A percentile compares a stretch with the other conserved stretches of the same genome.
phyloP scores from a whole-genome alignment of 73 alveolate species.

The Uronychia setigera region DNA sequence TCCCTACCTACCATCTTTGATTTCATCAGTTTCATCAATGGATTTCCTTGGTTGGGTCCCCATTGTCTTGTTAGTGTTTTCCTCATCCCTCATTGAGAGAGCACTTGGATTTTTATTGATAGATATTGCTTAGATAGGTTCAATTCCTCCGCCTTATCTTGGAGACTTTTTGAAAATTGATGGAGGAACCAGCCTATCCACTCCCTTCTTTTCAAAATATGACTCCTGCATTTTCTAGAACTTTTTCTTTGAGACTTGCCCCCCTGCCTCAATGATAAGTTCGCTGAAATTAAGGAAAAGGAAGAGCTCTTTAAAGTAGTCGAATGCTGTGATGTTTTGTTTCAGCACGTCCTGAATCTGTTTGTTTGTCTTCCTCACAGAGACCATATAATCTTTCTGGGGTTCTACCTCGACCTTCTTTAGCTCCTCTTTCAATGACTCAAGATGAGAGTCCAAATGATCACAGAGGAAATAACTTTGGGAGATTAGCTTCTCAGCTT shows the following conservation, averaged over 20 bases:
- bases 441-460: conserved; percentile 9
- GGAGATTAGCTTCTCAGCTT: conserved; percentile 5
- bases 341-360: conserved; percentile 4
- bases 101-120: neutral
- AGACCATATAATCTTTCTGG: conserved; percentile 18
- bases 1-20: neutral
- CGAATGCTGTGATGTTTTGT: neutral
- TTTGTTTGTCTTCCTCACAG: conserved; percentile 10
- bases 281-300: neutral
- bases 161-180: neutral
- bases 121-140: neutral
- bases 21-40: neutral
- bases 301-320: neutral
- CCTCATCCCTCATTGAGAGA: neutral
- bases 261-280: neutral
- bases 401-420: conserved; percentile 2
- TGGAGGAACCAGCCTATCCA: neutral
- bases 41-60: neutral
- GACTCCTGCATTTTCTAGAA: neutral
- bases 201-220: neutral
- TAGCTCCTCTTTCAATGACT: conserved; percentile 6
- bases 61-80: neutral
- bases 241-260: neutral
- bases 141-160: neutral
- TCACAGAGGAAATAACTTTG: conserved; percentile 3